Evolutionary conservation across 768 basidiomycete species (phyloP), one percentile per base, ranked within the genome.

Genomic region (Russula sp.): DNA sequence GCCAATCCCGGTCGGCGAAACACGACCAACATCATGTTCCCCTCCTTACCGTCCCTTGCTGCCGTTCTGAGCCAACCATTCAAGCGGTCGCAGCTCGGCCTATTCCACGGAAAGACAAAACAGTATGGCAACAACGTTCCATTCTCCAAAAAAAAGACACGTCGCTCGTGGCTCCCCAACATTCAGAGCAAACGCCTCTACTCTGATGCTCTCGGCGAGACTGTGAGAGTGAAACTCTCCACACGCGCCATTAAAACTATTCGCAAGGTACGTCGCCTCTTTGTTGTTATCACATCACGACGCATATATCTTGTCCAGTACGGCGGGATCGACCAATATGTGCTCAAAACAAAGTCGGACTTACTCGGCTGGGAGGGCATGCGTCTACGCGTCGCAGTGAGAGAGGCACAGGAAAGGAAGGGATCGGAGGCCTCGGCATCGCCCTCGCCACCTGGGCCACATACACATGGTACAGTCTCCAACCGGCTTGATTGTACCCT

Each of bases 41-140:
- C 76, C 55, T 73, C 77, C 40, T 61, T 72, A 20, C 70, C 73
- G 22, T 62, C 73, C 30, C 63, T 75, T 58, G 67, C 69, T 32
- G 62, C 66, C 22, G 62, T 59, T 34, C 72, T 84, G 67, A 82
- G 89, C 32, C 81, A 83, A 65, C 87, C 89, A 9, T 92, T 92
- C 78, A 94, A 92, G 73, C 87, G 90, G 49, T 77, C 89, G 2
- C 85, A 92, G 69, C 77, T 84, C 3, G 92, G 92, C 60, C 85
- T 95, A 2, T 94, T 89, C 72, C 90, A 92, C 60, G 92, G 92
- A 18, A 88, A 86, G 73, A 83, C 78, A 60, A 90, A 86, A 70
- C 87, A 86, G 70, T 85, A 85, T 68, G 93, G 93, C 28, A 94
- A 94, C 79, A 94, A 88, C 72, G 91, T 94, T 54, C 92, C 93